Base-by-base conservation (phyloP, 257 asterid genomes). In the Solanum lignicaule region DNA sequence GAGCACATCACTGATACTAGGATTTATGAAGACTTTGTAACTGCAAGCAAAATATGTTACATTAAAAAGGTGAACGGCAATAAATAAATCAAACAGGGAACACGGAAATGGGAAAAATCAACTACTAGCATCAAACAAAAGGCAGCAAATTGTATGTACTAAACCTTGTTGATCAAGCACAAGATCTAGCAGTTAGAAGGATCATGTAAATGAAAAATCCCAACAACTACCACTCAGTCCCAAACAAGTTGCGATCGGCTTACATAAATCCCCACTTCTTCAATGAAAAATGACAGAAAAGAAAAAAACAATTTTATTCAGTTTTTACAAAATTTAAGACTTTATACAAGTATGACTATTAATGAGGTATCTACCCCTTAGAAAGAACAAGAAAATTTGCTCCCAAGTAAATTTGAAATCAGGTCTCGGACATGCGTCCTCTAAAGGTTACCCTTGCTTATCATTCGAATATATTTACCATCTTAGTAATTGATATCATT, bases 1-100 rank as follows among this genome's bases (percentile, higher is more conserved):
- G 58, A 97, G 98, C 81, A 97, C 99, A 65, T 96, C 99, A 71
- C 99, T 97, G n/a, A 96, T 91, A 82, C 99, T 97, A 48, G 99
- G 99, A 85, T 97, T 97, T 87, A 97, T 93, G 88, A 97, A 97
- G 86, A 97, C 93, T 91, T 97, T 97, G 93, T 97, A 97, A 87
- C 99, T 97, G 98, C 94, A 90, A 35, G 86, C 14, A 65, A 35
- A 90, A 60, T 35, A 38, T 29, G 31, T 58, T 20, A 82, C 20
- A 48, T 87, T 84, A 90, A 58, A 36, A 32, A 15, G 82, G 83
- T 88, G 87, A 60, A 39, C 35, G 2, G 27, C 5, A 18, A 52
- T 7, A 55, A 46, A 18, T 3, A 33, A 10, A 48, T 81, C 85
- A 81, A 46, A 48, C 43, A 81, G 29, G 41, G 20, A 46, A 29